These are phyloP conservation scores for Eimeria maxima DNA, from an alignment of 169 alveolate species.

Conservation along the genomic window DNA sequence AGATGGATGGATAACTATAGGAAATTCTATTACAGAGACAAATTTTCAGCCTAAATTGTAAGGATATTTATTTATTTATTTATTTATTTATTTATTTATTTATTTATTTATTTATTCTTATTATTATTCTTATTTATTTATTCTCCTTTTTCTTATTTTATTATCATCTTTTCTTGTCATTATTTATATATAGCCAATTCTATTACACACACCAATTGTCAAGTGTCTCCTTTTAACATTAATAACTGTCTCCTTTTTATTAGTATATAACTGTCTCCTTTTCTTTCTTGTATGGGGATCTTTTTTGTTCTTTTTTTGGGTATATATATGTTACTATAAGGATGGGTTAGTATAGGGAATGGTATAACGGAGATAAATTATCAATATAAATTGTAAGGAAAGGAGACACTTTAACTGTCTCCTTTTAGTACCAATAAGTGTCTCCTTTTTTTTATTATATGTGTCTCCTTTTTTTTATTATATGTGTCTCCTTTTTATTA, in stretches of 20 bases:
- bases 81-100: too few relatives aligned
- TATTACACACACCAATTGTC: too few relatives aligned
- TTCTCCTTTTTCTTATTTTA: not conserved
- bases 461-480: too few relatives aligned
- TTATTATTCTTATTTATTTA: too few relatives aligned
- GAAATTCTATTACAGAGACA: conserved; percentile 89
- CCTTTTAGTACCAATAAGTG: not conserved
- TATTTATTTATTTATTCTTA: too few relatives aligned
- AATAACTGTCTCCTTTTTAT: not conserved
- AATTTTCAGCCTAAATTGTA: conserved; percentile 48
- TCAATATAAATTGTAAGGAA: too few relatives aligned
- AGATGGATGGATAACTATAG: conserved; percentile 91
- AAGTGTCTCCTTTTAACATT: not conserved
- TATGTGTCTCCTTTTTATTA: too few relatives aligned
- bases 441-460: not conserved
- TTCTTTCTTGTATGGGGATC: not conserved
- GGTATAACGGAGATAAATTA: too few relatives aligned
- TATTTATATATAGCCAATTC: too few relatives aligned
- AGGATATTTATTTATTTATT: not conserved
- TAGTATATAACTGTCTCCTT: not conserved
- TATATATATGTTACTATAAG: too few relatives aligned
- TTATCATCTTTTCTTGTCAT: not conserved
- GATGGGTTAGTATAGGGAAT: too few relatives aligned
- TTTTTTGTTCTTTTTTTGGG: too few relatives aligned
- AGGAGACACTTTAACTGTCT: not conserved